These are phyloP conservation scores for Citrus inodora DNA, from an alignment of 345 rosid genomes.

Conservation along the genomic window DNA sequence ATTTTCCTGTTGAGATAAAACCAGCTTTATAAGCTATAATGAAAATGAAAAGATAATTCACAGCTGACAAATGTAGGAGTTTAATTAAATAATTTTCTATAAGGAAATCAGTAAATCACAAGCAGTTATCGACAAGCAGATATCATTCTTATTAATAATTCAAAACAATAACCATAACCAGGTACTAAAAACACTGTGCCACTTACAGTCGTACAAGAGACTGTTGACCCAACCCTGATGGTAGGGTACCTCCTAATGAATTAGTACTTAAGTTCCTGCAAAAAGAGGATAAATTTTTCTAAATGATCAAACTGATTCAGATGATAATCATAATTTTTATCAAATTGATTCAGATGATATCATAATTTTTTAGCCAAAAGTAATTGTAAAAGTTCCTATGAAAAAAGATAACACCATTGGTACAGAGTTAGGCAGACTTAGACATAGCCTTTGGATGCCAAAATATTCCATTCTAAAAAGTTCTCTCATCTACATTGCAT, in stretches of 20 bases:
- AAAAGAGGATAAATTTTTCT: neutral
- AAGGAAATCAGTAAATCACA: neutral
- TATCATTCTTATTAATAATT: neutral
- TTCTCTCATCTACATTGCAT: neutral
- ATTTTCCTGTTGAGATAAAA: neutral
- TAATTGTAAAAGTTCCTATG: neutral
- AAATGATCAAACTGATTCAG: neutral
- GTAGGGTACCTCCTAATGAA: constrained; percentile 65
- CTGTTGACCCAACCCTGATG: constrained; percentile 72
- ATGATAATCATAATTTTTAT: neutral
- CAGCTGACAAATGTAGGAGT: neutral
- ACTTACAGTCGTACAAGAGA: constrained; percentile 79
- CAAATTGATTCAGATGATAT: neutral
- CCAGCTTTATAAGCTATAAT: neutral
- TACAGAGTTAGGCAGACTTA: neutral
- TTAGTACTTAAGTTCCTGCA: constrained; percentile 86
- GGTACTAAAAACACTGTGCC: neutral
- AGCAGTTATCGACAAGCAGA: neutral
- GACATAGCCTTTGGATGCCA: neutral
- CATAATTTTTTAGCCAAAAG: neutral
- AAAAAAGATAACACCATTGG: neutral
- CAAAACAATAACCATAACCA: neutral
- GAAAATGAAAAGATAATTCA: neutral
- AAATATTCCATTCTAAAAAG: neutral
- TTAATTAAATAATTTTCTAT: neutral